phyloP scores from a whole-genome alignment of 257 asterid genomes.

The Euphrasia confusa region DNA sequence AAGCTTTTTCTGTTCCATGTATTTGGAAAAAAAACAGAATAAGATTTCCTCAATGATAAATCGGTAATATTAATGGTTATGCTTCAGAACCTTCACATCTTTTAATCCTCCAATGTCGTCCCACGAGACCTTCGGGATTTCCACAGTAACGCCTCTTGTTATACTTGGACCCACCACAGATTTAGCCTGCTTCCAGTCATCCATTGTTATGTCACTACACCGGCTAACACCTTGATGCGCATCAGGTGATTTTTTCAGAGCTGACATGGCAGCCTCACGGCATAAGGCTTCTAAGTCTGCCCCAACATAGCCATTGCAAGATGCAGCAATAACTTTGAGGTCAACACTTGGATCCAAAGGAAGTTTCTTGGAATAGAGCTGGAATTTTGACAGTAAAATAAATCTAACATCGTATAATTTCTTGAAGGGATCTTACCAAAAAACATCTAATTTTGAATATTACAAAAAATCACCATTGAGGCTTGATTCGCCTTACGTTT shows the following conservation, averaged over 20 bases:
- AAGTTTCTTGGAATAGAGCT: conserved; percentile 80
- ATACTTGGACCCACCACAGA: conserved; percentile 90
- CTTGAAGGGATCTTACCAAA: neutral
- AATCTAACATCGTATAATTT: neutral
- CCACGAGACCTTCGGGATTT: conserved; percentile 90
- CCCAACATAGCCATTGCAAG: conserved; percentile 96
- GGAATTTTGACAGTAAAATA: conserved; percentile 23
- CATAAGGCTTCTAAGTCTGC: conserved; percentile 96
- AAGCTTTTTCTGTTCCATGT: conserved; percentile 77
- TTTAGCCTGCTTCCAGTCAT: conserved; percentile 79
- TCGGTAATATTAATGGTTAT: conserved; percentile 9
- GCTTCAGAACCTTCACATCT: conserved; percentile 65
- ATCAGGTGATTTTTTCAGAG: conserved; percentile 44
- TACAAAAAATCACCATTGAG: neutral
- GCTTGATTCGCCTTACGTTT: neutral
- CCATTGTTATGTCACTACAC: conserved; percentile 33
- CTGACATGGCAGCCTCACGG: conserved; percentile 76
- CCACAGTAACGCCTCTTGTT: conserved; percentile 83
- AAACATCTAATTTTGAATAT: neutral
- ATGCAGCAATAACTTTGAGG: conserved; percentile 61
- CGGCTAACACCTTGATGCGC: conserved; percentile 24
- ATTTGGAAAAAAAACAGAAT: conserved; percentile 13
- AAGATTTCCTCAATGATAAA: conserved; percentile 23
- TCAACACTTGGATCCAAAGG: conserved; percentile 57
- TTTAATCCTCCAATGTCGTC: conserved; percentile 89